These are phyloP conservation scores for Cyberlindnera nakhonratchasimensis DNA, from an alignment of 805 yeast genomes.

Conservation along the genomic window DNA sequence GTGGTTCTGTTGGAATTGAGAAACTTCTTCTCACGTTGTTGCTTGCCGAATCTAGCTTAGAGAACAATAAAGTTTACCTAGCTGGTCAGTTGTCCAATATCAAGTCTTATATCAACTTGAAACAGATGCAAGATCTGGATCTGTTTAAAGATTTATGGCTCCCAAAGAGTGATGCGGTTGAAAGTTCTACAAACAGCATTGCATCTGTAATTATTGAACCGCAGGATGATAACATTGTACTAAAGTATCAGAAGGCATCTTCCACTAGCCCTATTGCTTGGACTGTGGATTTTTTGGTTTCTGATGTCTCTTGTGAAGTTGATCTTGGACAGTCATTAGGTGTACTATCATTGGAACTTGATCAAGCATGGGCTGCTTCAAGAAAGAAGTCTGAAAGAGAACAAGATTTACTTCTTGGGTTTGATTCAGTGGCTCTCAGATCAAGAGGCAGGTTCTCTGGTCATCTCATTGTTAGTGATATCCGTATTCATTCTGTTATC, in stretches of 20 bases:
- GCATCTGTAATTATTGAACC: conserved; percentile 24
- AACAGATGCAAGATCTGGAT: conserved; percentile 83
- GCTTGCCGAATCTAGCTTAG: conserved; percentile 40
- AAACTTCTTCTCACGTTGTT: conserved; percentile 47
- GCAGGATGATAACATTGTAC: conserved; percentile 31
- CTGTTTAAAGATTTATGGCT: conserved; percentile 82
- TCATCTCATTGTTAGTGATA: conserved; percentile 42
- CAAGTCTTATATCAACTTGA: conserved; percentile 64
- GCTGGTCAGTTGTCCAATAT: conserved; percentile 54
- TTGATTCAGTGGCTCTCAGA: conserved; percentile 46
- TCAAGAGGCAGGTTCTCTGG: conserved; percentile 86
- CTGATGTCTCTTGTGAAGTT: conserved; percentile 50
- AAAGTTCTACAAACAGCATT: conserved; percentile 6
- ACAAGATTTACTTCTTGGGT: conserved; percentile 62
- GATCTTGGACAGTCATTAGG: conserved; percentile 89
- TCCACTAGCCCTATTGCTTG: conserved; percentile 71
- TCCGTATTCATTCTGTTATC: conserved; percentile 60
- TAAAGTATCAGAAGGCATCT: conserved; percentile 53
- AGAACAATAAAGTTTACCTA: conserved; percentile 41
- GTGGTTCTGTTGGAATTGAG: conserved; percentile 61
- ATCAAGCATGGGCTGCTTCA: conserved; percentile 64
- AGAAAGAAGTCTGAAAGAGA: conserved; percentile 66
- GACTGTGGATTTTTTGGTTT: conserved; percentile 56
- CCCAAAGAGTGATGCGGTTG: conserved; percentile 32
- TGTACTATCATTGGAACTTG: conserved; percentile 48